Evolutionary conservation across 352 stramenopile genomes (phyloP).

Genomic region (Phytopythium chamaehyphon): DNA sequence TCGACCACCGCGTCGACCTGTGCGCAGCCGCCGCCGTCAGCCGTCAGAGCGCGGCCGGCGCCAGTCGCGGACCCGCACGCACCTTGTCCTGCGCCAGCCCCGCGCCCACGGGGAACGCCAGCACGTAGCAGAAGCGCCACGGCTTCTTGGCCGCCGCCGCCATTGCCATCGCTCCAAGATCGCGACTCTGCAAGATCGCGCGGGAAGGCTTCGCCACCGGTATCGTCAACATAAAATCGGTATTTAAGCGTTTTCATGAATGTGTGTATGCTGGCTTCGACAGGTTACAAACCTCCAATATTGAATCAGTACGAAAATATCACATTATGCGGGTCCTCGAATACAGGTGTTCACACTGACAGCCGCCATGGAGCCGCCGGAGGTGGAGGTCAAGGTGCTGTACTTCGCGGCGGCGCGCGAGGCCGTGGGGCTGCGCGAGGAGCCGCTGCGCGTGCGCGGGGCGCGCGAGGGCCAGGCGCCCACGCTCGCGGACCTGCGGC

Average conservation of each 20-base stretch:
- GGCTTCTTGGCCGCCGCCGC: conserved; percentile 34
- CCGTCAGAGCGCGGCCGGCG: too few relatives aligned
- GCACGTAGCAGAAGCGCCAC: conserved; percentile 69
- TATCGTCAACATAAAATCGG: too few relatives aligned
- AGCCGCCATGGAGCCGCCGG: not conserved
- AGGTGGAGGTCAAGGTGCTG: conserved; percentile 65
- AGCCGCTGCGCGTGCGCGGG: conserved; percentile 31
- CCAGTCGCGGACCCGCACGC: too few relatives aligned
- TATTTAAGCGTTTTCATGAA: too few relatives aligned
- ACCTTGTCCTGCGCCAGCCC: conserved; percentile 33
- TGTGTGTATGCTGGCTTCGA: too few relatives aligned
- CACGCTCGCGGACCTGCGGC: conserved; percentile 43
- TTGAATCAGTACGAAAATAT: too few relatives aligned
- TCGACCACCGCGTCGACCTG: conserved; percentile 48
- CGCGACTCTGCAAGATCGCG: conserved; percentile 39
- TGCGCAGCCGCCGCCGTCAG: not conserved
- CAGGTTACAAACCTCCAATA: too few relatives aligned
- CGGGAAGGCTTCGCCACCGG: too few relatives aligned
- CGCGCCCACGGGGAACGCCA: conserved; percentile 36
- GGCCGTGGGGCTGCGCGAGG: conserved; percentile 65
- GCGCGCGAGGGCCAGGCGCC: not conserved
- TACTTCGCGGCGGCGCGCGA: conserved; percentile 81
- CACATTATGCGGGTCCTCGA: too few relatives aligned
- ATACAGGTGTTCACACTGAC: not conserved
- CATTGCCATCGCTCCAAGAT: conserved; percentile 1